Percentiles rank a stretch among this genome's conserved stretches.
These are phyloP conservation scores for Pythium utonaiense DNA, from an alignment of 352 stramenopile species.

Conservation along the genomic window DNA sequence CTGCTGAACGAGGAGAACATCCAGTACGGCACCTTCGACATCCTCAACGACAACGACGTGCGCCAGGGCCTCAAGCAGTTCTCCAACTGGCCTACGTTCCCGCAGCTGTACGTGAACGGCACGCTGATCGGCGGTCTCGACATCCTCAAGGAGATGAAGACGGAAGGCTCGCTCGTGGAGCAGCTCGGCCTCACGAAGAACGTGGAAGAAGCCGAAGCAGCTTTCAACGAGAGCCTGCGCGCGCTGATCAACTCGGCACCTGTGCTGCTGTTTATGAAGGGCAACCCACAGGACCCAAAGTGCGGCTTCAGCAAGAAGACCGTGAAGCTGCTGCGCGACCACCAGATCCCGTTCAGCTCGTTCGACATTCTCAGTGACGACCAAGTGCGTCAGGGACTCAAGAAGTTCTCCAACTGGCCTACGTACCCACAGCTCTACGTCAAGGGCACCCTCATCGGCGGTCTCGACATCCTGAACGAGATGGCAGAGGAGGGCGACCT, in stretches of 20 bases:
- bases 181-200: slow-evolving; percentile 74
- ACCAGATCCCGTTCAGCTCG: slow-evolving; percentile 90
- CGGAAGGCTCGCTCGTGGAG: slow-evolving; percentile 73
- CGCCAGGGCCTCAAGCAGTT: slow-evolving; percentile 96
- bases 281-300: slow-evolving; percentile 82
- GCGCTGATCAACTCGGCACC: slow-evolving; percentile 84
- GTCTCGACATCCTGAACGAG: slow-evolving; percentile 95
- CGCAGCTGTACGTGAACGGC: slow-evolving; percentile 98
- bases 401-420: slow-evolving; percentile 96
- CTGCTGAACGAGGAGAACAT: slow-evolving; percentile 92
- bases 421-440: slow-evolving; percentile 98
- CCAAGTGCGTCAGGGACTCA: slow-evolving; percentile 94
- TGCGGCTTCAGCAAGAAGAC: slow-evolving; percentile 95
- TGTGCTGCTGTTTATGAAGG: slow-evolving; percentile 97
- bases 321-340: slow-evolving; percentile 86
- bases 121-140: slow-evolving; percentile 96
- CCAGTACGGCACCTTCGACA: slow-evolving; percentile 96
- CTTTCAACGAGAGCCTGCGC: slow-evolving; percentile 83
- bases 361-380: slow-evolving; percentile 95
- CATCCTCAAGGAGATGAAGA: slow-evolving; percentile 96
- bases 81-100: slow-evolving; percentile 98
- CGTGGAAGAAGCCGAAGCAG: slow-evolving; percentile 67
- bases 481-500: slow-evolving; percentile 90
- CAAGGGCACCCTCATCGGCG: slow-evolving; percentile 91
- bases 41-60: slow-evolving; percentile 95